phyloP scores from a whole-genome alignment of 805 yeast species.

The Suhomyces sp. region DNA sequence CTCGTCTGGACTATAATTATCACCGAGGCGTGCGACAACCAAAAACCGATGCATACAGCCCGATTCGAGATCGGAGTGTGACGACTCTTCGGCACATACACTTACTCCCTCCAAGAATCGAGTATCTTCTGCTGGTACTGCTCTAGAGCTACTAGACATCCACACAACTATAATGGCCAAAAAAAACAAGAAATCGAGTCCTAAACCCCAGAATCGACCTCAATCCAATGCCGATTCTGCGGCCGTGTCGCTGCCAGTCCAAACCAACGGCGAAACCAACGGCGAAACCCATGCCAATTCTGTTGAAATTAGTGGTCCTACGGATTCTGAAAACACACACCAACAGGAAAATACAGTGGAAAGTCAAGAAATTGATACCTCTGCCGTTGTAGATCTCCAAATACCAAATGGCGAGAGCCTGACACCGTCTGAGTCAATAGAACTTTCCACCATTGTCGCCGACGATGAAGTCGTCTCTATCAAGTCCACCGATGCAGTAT shows the following conservation, averaged over 20 bases:
- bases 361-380: neutral
- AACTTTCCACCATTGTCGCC: neutral
- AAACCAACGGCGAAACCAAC: neutral
- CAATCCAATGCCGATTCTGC: neutral
- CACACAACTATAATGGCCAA: neutral
- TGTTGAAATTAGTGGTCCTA: neutral
- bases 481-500: constrained; percentile 31
- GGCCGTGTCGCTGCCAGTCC: neutral
- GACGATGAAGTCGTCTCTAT: constrained; percentile 15
- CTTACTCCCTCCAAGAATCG: neutral
- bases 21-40: neutral
- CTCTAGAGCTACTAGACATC: neutral
- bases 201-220: neutral
- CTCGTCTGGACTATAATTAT: neutral
- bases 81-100: neutral
- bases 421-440: neutral
- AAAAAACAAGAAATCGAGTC: constrained; percentile 3
- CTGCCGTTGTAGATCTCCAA: neutral
- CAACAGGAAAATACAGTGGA: neutral
- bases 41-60: neutral
- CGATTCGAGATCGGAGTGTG: neutral
- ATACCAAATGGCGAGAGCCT: neutral
- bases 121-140: neutral
- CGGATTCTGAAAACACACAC: neutral
- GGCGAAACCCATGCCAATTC: neutral